Evolutionary conservation across 768 basidiomycete genomes (phyloP), one percentile per base, ranked within the genome.

Genomic region (Pisolithus orientalis): DNA sequence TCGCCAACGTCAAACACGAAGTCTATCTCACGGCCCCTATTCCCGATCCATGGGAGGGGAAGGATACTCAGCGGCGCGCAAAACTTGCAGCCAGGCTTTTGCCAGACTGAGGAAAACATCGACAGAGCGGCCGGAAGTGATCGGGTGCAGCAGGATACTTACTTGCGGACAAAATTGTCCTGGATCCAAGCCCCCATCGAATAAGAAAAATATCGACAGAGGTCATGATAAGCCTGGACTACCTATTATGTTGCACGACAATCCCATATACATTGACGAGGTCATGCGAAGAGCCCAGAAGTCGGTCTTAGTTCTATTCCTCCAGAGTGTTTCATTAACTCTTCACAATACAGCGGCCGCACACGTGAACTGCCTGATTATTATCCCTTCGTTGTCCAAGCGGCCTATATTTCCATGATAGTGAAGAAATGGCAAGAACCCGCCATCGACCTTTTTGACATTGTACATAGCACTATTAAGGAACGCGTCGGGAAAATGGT

Each of bases 361-460:
- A 83, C 85, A 1, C 79, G 88, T 1, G 86, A 89, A 58, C 74
- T 89, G 0, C 86, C 85, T 0, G 82, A 79, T 11, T 75, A 77
- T 53, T 84, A 80, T 53, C 85, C 86, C 0, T 87, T 83, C 53
- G 69, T 81, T 0, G 81, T 88, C 0, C 78, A 81, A 45, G 63
- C 72, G 10, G 60, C 64, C 0, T 83, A 77, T 53, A 83, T 89
- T 48, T 49, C 59, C 2, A 52, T 64, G 0, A 62, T 81, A 32
- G 72, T 77, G 4, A 34, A 57, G 13, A 58, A 76, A 45, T 87
- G 86, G 87, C 45, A 51, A 0, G 40, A 39, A 0, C 87, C 84
- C 0, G 69, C 80, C 0, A 59, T 72, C 16, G 27, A 49, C 0
- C 72, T 88, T 6, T 81, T 79, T 50, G 67, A 72, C 0, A 28